Evolutionary conservation across 306 rosid species (phyloP).

Genomic region (Cucurbita moschata): DNA sequence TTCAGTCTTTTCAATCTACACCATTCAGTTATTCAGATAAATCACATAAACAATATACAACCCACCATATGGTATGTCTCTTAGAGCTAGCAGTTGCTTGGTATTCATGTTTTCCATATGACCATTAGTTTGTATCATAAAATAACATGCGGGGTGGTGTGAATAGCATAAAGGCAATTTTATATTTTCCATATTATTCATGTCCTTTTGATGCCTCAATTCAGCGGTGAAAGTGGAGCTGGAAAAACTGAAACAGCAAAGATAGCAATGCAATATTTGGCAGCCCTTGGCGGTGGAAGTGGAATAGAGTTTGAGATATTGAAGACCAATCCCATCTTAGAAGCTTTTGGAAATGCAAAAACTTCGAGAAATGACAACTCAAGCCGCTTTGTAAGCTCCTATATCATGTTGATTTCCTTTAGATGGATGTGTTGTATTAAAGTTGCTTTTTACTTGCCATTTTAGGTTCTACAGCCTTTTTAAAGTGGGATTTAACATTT

Average conservation of each 20-base stretch:
- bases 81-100: neutral
- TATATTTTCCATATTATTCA: slow-evolving; percentile 13
- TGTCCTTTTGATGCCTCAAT: neutral
- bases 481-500: slow-evolving; percentile 17
- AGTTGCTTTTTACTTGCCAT: neutral
- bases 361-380: slow-evolving; percentile 98
- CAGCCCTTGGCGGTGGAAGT: slow-evolving; percentile 96
- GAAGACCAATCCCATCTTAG: slow-evolving; percentile 93
- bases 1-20: neutral
- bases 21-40: neutral
- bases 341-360: slow-evolving; percentile 98
- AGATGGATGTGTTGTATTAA: neutral
- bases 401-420: slow-evolving; percentile 13
- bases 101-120: neutral
- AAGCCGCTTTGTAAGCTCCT: slow-evolving; percentile 89
- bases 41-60: neutral
- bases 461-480: neutral
- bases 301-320: slow-evolving; percentile 93
- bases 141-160: slow-evolving; percentile 1
- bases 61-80: neutral
- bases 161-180: neutral
- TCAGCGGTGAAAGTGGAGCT: slow-evolving; percentile 98
- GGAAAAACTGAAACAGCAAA: slow-evolving; percentile 98
- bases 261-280: slow-evolving; percentile 97
- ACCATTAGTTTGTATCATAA: neutral